Evolutionary conservation across 768 basidiomycete genomes (phyloP).

Genomic region (Pisolithus orientalis): DNA sequence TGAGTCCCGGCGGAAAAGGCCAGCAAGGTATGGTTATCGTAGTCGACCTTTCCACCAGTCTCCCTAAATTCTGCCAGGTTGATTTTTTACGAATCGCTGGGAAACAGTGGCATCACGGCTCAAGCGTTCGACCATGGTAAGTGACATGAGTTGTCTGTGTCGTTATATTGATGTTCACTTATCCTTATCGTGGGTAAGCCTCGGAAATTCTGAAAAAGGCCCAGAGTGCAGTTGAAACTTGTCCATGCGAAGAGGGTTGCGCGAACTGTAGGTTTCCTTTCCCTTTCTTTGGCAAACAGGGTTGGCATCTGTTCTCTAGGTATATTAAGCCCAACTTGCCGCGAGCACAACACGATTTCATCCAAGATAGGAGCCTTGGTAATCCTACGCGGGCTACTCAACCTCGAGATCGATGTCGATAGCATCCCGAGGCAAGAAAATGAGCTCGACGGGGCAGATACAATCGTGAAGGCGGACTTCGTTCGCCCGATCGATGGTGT

Average conservation of each 20-base stretch:
- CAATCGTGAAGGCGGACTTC: constrained; percentile 47
- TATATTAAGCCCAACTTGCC: constrained; percentile 59
- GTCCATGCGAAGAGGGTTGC: constrained; percentile 69
- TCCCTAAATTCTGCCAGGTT: constrained; percentile 37
- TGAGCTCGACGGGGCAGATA: constrained; percentile 32
- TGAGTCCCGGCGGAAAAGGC: constrained; percentile 55
- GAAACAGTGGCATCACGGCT: constrained; percentile 64
- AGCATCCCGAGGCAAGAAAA: constrained; percentile 30
- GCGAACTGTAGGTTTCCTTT: constrained; percentile 44
- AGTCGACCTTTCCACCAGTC: neutral
- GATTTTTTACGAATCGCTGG: constrained; percentile 73
- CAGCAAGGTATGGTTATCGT: constrained; percentile 45
- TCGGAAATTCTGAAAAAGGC: constrained; percentile 56
- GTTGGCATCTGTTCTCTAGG: constrained; percentile 37
- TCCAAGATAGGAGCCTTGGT: constrained; percentile 74
- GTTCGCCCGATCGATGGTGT: constrained; percentile 42
- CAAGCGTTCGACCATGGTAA: constrained; percentile 81
- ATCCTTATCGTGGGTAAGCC: constrained; percentile 29
- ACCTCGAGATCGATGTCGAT: constrained; percentile 33
- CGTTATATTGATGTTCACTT: neutral
- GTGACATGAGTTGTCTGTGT: neutral
- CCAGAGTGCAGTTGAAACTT: constrained; percentile 47
- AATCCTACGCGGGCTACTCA: constrained; percentile 57
- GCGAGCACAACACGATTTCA: constrained; percentile 62
- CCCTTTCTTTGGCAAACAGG: neutral